Base-by-base conservation (phyloP, 2,329 filamentous ascomycete genomes). In the Bipolaris bicolor region DNA sequence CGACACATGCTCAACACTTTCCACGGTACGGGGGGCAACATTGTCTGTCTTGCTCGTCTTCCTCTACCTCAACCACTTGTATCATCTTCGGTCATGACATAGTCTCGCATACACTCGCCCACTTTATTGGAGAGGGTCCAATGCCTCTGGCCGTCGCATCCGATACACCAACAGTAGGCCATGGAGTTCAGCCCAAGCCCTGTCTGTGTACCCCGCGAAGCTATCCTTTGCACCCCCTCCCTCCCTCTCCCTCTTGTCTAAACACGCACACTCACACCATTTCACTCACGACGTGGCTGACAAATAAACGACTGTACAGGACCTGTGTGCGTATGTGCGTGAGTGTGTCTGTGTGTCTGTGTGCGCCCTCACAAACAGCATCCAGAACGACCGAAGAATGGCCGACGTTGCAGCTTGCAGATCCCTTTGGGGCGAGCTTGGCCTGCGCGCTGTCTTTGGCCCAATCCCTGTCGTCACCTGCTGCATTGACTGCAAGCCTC, bases 321-420 rank as follows among this genome's bases (percentile, higher is more conserved):
- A 43, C 36, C 16, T 40, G 40, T 60, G 53, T 52, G 41, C 52
- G 34, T 26, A 26, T 22, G 39, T 51, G 15, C 46, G 52, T 36
- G 37, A 22, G 22, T 18, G 34, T 51, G 15, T 51, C 49, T 36
- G 6, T 36, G 13, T 51, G 6, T 36, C 4, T 51, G 52, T 36
- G 6, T 16, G 13, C 44, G 51, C 37, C 39, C 33, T 45, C 55
- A 51, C 56, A 41, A 49, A 29, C 56, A 45, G 49, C 54, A 20
- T 41, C 61, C 56, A 63, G 63, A 68, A 65, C 58, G 39, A 50
- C 70, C 70, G 70, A 70, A 71, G 69, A 71, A 69, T 64, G 54
- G 55, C 71, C 70, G 70, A 67, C 57, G 60, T 55, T 66, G 58
- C 57, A 55, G 45, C 56, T 62, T 52, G 61, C 58, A 58, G 56